Evolutionary conservation across 106 monocot genomes (phyloP).

Genomic region (Phalaenopsis equestris): DNA sequence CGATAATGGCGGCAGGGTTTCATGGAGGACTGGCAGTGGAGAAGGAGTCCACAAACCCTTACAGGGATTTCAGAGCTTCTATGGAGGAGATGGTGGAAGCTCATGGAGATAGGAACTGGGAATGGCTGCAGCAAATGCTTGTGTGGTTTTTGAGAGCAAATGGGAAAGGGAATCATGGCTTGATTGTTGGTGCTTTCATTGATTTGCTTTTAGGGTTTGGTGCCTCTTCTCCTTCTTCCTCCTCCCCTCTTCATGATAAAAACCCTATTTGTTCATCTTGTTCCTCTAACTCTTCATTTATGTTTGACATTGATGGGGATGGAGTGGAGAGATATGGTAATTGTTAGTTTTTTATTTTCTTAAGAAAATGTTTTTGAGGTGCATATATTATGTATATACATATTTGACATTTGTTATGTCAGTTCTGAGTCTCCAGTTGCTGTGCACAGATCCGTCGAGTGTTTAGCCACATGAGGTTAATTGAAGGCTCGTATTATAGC

Average conservation of each 20-base stretch:
- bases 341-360: background rate
- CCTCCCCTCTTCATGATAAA: background rate
- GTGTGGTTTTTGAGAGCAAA: slow-evolving; percentile 45
- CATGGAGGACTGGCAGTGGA: slow-evolving; percentile 25
- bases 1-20: slow-evolving; percentile 7
- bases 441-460: too few species aligned
- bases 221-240: slow-evolving; percentile 14
- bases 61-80: slow-evolving; percentile 31
- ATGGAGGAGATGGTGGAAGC: slow-evolving; percentile 70
- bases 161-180: slow-evolving; percentile 29
- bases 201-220: slow-evolving; percentile 28
- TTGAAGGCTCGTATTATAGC: too few species aligned
- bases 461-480: too few species aligned
- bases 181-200: slow-evolving; percentile 37
- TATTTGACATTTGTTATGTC: too few species aligned
- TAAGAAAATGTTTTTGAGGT: too few species aligned
- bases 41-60: slow-evolving; percentile 39
- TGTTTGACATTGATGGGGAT: background rate
- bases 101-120: slow-evolving; percentile 33
- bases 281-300: background rate
- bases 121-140: slow-evolving; percentile 34
- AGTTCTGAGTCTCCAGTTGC: too few species aligned
- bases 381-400: too few species aligned
- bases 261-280: background rate
- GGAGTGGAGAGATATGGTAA: background rate